phyloP scores from a whole-genome alignment of 1,284 basidiomycete genomes.

The Trametes sp. region DNA sequence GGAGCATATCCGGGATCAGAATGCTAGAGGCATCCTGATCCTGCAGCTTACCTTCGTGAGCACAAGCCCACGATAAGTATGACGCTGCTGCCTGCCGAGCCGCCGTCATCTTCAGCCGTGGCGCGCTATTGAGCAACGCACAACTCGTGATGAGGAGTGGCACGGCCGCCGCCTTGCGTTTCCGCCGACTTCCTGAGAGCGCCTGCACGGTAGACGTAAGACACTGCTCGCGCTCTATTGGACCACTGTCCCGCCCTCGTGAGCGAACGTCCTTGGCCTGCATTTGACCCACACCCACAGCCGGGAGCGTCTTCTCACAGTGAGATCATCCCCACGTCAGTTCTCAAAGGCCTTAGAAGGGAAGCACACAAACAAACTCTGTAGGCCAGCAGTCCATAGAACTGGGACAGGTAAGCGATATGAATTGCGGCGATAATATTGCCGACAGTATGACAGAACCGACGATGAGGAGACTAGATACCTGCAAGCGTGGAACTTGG shows the following conservation, averaged over 20 bases:
- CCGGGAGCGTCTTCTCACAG: constrained; percentile 12
- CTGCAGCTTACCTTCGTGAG: constrained; percentile 1
- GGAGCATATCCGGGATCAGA: constrained; percentile 34
- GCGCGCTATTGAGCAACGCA: neutral
- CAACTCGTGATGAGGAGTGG: neutral
- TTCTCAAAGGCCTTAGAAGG: constrained; percentile 3
- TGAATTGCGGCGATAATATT: constrained; percentile 3
- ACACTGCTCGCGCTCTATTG: neutral
- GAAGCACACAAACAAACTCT: constrained; percentile 4
- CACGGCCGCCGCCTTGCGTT: neutral
- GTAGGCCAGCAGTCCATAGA: constrained; percentile 1
- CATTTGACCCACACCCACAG: constrained; percentile 3
- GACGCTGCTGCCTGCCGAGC: neutral
- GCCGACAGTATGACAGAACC: constrained; percentile 6
- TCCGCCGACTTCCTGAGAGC: constrained; percentile 8
- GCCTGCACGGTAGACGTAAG: constrained; percentile 10
- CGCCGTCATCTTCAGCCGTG: neutral
- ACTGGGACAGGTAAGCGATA: neutral
- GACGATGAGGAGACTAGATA: constrained; percentile 23
- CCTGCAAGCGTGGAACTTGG: constrained; percentile 5
- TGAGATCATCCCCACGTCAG: constrained; percentile 26
- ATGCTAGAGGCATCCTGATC: constrained; percentile 14
- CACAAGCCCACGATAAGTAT: neutral
- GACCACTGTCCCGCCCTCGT: neutral
- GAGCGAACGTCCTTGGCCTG: neutral